phyloP scores from a whole-genome alignment of 805 yeast genomes.

The Candida palmyrensis region DNA sequence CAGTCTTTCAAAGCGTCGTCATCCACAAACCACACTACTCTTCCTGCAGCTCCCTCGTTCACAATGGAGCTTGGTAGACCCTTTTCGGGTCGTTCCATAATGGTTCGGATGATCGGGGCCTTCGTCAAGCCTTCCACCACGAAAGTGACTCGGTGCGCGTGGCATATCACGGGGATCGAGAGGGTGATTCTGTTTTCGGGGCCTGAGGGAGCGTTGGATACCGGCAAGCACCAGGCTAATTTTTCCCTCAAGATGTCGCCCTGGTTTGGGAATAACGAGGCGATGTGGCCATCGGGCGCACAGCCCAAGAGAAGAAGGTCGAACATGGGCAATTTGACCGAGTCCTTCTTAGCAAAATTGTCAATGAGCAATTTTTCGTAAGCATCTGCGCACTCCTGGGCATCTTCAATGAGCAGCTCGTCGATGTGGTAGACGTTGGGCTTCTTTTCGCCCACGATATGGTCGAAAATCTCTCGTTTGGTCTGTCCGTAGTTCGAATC shows the following conservation, averaged over 20 bases:
- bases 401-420: slow-evolving; percentile 65
- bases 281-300: slow-evolving; percentile 98
- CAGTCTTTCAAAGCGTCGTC: slow-evolving; percentile 85
- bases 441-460: slow-evolving; percentile 44
- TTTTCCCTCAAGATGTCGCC: slow-evolving; percentile 79
- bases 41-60: slow-evolving; percentile 94
- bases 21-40: slow-evolving; percentile 96
- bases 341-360: slow-evolving; percentile 93
- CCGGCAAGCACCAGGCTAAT: slow-evolving; percentile 93
- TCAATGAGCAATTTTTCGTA: slow-evolving; percentile 83
- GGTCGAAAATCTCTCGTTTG: slow-evolving; percentile 75
- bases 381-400: slow-evolving; percentile 90
- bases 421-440: slow-evolving; percentile 85
- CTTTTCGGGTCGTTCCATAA: slow-evolving; percentile 95
- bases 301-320: slow-evolving; percentile 89
- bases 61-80: slow-evolving; percentile 92
- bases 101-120: slow-evolving; percentile 85
- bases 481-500: slow-evolving; percentile 91
- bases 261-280: slow-evolving; percentile 92
- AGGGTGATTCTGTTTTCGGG: slow-evolving; percentile 83
- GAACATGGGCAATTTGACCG: slow-evolving; percentile 92
- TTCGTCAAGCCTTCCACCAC: slow-evolving; percentile 96
- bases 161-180: slow-evolving; percentile 92
- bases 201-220: slow-evolving; percentile 85
- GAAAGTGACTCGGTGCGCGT: slow-evolving; percentile 86